These are phyloP conservation scores for Pelargonium australe DNA, from an alignment of 441 rosid genomes.

Conservation along the genomic window DNA sequence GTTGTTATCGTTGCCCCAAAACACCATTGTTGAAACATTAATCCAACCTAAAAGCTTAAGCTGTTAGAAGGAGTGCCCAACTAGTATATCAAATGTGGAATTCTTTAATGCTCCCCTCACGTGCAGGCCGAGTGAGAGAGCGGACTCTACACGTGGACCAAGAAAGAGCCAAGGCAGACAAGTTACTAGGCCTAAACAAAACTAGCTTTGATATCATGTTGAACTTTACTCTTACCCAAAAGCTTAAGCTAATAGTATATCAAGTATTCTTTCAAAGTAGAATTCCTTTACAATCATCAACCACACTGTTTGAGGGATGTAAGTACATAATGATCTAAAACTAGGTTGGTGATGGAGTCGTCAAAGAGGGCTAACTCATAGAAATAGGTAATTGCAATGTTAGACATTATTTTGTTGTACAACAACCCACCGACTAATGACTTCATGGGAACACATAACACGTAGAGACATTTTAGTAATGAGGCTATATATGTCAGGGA, in stretches of 20 bases:
- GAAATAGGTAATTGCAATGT: not conserved
- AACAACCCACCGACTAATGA: not conserved
- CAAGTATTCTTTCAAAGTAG: no score
- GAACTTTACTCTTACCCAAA: no score
- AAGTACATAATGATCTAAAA: not conserved
- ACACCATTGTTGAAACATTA: not conserved
- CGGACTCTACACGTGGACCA: no score
- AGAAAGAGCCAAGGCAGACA: no score
- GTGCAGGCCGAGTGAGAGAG: no score
- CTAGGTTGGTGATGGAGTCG: not conserved
- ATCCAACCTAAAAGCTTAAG: no score
- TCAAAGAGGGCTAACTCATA: not conserved
- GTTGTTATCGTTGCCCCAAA: not conserved
- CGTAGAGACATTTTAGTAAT: not conserved
- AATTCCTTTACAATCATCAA: not conserved
- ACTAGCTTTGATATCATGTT: no score
- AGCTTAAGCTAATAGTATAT: no score
- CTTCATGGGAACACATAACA: not conserved
- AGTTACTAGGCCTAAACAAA: no score
- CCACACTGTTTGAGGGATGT: not conserved
- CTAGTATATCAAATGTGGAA: no score
- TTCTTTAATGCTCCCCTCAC: no score
- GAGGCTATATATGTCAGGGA: not conserved
- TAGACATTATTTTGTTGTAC: not conserved
- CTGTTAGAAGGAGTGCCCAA: no score